These are phyloP conservation scores for Hortaea werneckii DNA, from an alignment of 2,329 filamentous ascomycete species.

Conservation along the genomic window DNA sequence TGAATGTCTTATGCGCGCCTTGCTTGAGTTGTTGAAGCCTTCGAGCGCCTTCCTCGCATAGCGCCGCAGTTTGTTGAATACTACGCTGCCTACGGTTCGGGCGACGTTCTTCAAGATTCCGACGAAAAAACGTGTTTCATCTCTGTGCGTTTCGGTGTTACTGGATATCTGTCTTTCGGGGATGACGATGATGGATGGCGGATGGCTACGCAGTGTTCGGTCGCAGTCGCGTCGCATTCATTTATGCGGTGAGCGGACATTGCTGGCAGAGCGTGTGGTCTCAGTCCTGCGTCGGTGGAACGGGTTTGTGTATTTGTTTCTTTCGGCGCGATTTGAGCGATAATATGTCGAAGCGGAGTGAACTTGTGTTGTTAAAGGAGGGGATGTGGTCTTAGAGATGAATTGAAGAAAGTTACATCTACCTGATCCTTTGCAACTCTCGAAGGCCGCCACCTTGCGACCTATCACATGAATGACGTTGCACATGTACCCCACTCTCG, in stretches of 20 bases:
- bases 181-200: not conserved
- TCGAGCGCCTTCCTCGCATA: constrained; percentile 1
- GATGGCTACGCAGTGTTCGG: not conserved
- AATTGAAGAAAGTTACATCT: too few relatives aligned
- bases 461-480: not conserved
- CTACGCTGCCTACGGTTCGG: not conserved
- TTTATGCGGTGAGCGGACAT: not conserved
- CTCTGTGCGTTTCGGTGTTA: not conserved
- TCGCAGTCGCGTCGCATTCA: not conserved
- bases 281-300: too few relatives aligned
- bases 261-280: too few relatives aligned
- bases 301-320: too few relatives aligned
- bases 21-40: too few relatives aligned
- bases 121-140: not conserved
- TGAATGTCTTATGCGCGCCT: too few relatives aligned
- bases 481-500: not conserved
- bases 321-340: too few relatives aligned
- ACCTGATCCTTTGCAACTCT: too few relatives aligned
- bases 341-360: too few relatives aligned
- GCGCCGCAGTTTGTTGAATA: constrained; percentile 1
- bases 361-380: too few relatives aligned
- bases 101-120: not conserved
- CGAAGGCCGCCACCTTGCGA: too few relatives aligned
- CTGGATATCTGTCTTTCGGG: not conserved
- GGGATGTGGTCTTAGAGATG: too few relatives aligned